Percentiles rank a stretch among this genome's conserved stretches.
phyloP scores from a whole-genome alignment of 805 yeast genomes.

The Teunomyces tritomae region DNA sequence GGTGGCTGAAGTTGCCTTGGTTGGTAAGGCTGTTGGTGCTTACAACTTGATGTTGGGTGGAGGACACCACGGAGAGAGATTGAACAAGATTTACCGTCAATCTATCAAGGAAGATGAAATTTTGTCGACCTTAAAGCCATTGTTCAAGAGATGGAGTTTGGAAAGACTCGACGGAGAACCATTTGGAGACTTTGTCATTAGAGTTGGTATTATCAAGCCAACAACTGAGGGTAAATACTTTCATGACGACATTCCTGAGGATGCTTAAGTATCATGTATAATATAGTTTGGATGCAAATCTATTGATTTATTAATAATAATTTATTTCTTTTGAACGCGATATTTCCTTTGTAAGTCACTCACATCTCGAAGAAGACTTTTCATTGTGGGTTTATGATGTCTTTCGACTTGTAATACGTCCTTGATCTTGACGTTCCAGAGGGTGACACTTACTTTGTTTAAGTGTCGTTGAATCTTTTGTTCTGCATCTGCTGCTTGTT shows the following conservation, averaged over 20 bases:
- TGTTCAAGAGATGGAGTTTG: conserved; percentile 91
- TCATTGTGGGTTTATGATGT: conserved; percentile 19
- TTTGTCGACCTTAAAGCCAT: conserved; percentile 68
- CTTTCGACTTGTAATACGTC: conserved; percentile 48
- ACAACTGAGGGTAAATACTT: conserved; percentile 88
- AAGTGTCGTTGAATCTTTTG: conserved; percentile 40
- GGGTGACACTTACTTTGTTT: conserved; percentile 46
- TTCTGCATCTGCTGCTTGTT: conserved; percentile 26
- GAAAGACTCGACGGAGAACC: conserved; percentile 92
- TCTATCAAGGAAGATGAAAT: conserved; percentile 91
- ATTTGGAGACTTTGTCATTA: conserved; percentile 88
- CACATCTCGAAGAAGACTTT: conserved; percentile 11
- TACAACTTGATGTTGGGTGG: conserved; percentile 95
- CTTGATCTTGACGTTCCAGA: conserved; percentile 47
- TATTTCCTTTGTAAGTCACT: conserved; percentile 3
- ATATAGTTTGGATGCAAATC: background rate
- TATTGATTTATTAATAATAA: background rate
- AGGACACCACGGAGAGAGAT: conserved; percentile 88
- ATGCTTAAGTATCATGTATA: conserved; percentile 39
- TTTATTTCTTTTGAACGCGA: background rate
- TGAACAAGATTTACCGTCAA: conserved; percentile 84
- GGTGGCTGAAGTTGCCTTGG: conserved; percentile 93
- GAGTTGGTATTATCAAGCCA: conserved; percentile 84
- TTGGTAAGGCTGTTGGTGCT: conserved; percentile 92
- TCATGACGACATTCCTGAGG: conserved; percentile 92